These are phyloP conservation scores for Apiotrichum laibachii DNA, from an alignment of 1,284 basidiomycete genomes.

Conservation along the genomic window DNA sequence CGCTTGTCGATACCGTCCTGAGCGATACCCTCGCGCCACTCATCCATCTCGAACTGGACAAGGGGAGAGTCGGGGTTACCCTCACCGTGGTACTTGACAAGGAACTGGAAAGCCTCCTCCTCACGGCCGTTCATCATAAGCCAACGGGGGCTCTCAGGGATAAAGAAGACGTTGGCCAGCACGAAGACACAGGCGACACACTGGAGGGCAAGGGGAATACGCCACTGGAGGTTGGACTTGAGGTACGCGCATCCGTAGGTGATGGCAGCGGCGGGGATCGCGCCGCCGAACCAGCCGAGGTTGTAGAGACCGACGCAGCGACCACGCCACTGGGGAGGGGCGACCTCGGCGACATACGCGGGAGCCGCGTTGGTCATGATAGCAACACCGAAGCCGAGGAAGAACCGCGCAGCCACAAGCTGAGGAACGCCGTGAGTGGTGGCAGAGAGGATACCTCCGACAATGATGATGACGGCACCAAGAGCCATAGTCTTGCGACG, in stretches of 20 bases:
- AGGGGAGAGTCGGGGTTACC: constrained; percentile 47
- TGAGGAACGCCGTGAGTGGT: constrained; percentile 30
- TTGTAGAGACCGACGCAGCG: constrained; percentile 56
- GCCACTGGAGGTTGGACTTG: constrained; percentile 26
- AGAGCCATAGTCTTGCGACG: constrained; percentile 58
- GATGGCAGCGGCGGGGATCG: constrained; percentile 40
- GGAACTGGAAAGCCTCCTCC: constrained; percentile 30
- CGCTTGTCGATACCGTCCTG: constrained; percentile 62
- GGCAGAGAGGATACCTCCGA: constrained; percentile 44
- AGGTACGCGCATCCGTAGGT: constrained; percentile 39
- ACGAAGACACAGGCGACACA: constrained; percentile 19
- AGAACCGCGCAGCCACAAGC: constrained; percentile 47
- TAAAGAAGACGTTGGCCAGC: constrained; percentile 20
- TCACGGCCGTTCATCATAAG: constrained; percentile 34
- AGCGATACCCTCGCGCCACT: constrained; percentile 59
- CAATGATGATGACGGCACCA: constrained; percentile 53
- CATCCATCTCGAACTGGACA: constrained; percentile 57
- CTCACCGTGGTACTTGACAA: constrained; percentile 37
- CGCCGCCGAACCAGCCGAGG: constrained; percentile 41
- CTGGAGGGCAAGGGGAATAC: constrained; percentile 33
- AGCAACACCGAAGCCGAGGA: constrained; percentile 50
- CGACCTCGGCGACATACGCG: constrained; percentile 57
- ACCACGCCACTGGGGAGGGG: constrained; percentile 65
- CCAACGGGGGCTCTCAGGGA: constrained; percentile 47
- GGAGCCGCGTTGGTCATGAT: constrained; percentile 56